Base-by-base conservation (phyloP, 2,329 filamentous ascomycete species). In the Aquanectria penicillioides region DNA sequence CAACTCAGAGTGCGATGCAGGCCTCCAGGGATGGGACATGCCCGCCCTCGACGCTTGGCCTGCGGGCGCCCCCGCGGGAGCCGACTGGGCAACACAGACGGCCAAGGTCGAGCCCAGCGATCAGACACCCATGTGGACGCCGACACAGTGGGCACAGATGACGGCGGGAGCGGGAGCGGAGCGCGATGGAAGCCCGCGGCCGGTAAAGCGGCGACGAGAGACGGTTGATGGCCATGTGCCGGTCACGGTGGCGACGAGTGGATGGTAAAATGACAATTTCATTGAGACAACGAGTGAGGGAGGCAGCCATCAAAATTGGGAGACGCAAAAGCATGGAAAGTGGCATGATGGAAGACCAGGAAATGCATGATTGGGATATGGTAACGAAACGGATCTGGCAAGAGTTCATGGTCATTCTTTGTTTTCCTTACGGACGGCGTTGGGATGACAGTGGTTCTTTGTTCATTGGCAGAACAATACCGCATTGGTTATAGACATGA, bases 21-120 rank as follows among this genome's bases (percentile, higher is more conserved):
- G 66, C 38, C 70, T 78, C 2, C 73, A 75, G 48, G 71, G 71
- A 44, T 78, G 77, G 76, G 75, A 77, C 59, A 75, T 78, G 67
- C 63, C 73, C 26, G 65, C 72, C 3, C 64, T 78, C 48, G 75
- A 78, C 54, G 53, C 65, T 23, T 78, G 76, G 76, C 61, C 71
- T 12, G 62, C 67, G 9, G 53, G 63, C 6, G 57, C 73, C 10
- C 64, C 62, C n/a, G 65, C 69, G 9, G 65, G 67, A n/a, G 28
- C 73, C 33, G 75, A 76, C 46, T 77, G 74, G 75, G 62, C 62
- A n/a, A 40, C 71, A 18, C 64, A 71, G 15, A 53, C 56, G 20
- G 53, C 64, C 41, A 77, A 75, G 69, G 64, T 74, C 34, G 75
- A 76, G 22, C 17, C 65, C 11, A 57, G 66, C 23, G 69, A 74